Percentiles rank a stretch among this genome's conserved stretches.
These are phyloP conservation scores for Flaveria brownii DNA, from an alignment of 129 eudicot species.

Conservation along the genomic window DNA sequence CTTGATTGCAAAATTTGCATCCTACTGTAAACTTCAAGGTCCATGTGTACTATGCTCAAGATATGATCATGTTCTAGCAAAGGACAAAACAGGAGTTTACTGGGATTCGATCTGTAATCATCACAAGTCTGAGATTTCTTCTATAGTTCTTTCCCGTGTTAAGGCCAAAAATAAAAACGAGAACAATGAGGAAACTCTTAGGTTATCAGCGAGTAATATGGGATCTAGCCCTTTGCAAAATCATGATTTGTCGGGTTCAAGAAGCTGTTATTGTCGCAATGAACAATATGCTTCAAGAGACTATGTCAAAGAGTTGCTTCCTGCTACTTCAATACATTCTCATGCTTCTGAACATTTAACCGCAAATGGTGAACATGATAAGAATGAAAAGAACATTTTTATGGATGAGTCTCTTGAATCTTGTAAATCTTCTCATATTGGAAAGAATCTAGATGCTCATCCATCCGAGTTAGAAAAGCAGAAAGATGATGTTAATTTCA, in stretches of 20 bases:
- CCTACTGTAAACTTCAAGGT: conserved; percentile 56
- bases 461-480: conserved; percentile 44
- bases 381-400: conserved; percentile 37
- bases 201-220: conserved; percentile 55
- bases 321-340: conserved; percentile 30
- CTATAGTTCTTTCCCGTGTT: conserved; percentile 58
- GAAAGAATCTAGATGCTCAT: conserved; percentile 28
- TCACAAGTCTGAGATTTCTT: conserved; percentile 77
- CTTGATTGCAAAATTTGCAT: conserved; percentile 71
- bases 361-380: conserved; percentile 24
- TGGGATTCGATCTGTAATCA: conserved; percentile 72
- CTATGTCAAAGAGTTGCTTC: conserved; percentile 30
- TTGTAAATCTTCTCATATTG: conserved; percentile 9
- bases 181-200: conserved; percentile 58
- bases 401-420: conserved; percentile 31
- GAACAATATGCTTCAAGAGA: conserved; percentile 41
- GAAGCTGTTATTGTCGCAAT: conserved; percentile 63
- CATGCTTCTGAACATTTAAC: conserved; percentile 40
- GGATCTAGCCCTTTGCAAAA: conserved; percentile 40
- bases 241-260: conserved; percentile 14
- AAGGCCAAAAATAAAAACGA: conserved; percentile 40
- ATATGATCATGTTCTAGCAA: conserved; percentile 72
- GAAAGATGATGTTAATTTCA: conserved; percentile 48
- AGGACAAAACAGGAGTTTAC: conserved; percentile 57
- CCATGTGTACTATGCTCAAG: conserved; percentile 92